Conservation (phyloP, 169 alveolate species). For the Eimeria necatrix region DNA sequence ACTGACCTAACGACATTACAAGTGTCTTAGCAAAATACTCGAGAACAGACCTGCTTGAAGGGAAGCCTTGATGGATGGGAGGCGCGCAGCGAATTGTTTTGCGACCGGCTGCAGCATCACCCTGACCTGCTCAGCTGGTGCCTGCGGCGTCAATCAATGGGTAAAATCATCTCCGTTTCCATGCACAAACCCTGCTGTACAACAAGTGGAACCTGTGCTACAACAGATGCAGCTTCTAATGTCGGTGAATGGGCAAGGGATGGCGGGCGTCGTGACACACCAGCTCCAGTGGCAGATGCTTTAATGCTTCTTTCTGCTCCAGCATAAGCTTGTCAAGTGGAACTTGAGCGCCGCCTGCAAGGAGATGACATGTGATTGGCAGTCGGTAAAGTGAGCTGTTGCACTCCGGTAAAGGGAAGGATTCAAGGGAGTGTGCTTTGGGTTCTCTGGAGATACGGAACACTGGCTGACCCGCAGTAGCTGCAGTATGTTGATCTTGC, state of each 20-base stretch:
- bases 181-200: background rate
- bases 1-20: too few relatives aligned
- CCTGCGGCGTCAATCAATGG: background rate
- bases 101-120: constrained; percentile 54
- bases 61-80: constrained; percentile 20
- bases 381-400: background rate
- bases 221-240: too few relatives aligned
- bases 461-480: background rate
- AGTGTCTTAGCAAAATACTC: too few relatives aligned
- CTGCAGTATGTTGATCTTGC: background rate
- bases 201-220: too few relatives aligned
- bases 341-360: constrained; percentile 38
- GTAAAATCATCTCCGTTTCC: too few relatives aligned
- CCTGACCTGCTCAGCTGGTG: constrained; percentile 59
- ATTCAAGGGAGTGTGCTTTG: too few relatives aligned
- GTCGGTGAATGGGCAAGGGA: too few relatives aligned
- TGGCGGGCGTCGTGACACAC: background rate
- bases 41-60: constrained; percentile 46
- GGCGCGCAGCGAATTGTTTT: background rate
- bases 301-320: constrained; percentile 45
- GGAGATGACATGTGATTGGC: background rate
- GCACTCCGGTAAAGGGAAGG: background rate
- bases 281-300: constrained; percentile 25
- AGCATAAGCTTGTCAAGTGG: background rate
- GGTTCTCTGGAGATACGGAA: too few relatives aligned